A percentile compares a stretch with the other conserved stretches of the same genome.
These are phyloP conservation scores for Parachlorella kessleri DNA, from an alignment of 139 green algal species.

Conservation along the genomic window DNA sequence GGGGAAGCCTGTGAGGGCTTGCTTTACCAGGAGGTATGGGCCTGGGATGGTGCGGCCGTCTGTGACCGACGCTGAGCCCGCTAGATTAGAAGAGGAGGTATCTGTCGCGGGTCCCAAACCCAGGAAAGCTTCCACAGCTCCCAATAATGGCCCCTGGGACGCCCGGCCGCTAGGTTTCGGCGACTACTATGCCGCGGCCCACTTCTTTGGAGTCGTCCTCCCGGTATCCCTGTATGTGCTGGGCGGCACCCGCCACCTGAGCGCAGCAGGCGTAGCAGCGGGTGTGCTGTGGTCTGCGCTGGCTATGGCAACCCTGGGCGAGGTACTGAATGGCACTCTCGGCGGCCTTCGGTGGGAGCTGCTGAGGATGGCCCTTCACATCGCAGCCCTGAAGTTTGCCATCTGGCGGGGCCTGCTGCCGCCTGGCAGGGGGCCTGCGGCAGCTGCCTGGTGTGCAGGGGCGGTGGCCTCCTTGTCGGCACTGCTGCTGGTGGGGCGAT, in stretches of 20 bases:
- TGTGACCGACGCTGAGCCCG: slow-evolving; percentile 12
- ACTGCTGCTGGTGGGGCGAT: too few relatives aligned
- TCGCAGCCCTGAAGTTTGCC: too few relatives aligned
- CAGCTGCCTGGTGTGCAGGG: too few relatives aligned
- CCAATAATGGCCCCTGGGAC: slow-evolving; percentile 29
- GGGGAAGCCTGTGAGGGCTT: background rate
- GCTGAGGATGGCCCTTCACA: background rate
- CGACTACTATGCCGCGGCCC: slow-evolving; percentile 9
- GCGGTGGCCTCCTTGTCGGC: too few relatives aligned
- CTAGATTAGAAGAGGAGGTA: background rate
- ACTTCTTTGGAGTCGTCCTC: background rate
- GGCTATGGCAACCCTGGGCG: background rate
- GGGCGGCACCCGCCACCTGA: background rate
- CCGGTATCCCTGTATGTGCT: background rate
- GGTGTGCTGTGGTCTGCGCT: background rate
- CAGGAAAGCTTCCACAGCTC: too few relatives aligned
- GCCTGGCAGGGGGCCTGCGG: too few relatives aligned
- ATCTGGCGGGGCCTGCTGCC: too few relatives aligned
- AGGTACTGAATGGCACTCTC: background rate
- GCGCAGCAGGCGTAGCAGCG: background rate
- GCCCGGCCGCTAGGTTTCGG: slow-evolving; percentile 6
- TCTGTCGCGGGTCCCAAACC: too few relatives aligned
- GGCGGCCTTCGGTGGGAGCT: background rate
- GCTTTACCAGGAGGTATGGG: slow-evolving; percentile 5
- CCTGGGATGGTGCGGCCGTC: slow-evolving; percentile 21